Evolutionary conservation across 164 flowering plant genomes (phyloP), one percentile per base, ranked within the genome.

Genomic region (Umbellularia californica): DNA sequence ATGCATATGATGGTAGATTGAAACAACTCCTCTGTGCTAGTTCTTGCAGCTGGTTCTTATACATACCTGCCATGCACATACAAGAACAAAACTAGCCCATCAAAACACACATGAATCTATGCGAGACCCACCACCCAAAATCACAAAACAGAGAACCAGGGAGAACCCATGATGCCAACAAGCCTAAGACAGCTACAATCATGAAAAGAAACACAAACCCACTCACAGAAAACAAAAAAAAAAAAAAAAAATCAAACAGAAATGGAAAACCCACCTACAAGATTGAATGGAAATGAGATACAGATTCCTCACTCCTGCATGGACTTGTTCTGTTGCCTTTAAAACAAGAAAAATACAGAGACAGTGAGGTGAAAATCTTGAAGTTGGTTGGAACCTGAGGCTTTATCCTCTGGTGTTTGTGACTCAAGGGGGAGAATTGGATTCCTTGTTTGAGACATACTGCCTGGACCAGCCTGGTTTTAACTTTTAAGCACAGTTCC

Each of bases 21-120:
- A 92, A 92, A 72, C 94, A 92, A 82, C 97, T 92, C 78, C 97
- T 85, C 79, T 92, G 97, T 55, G 97, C 94, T 73, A 92, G 88
- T 78, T 92, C 97, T 76, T 92, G 97, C 75, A 92, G 79, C 89
- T 92, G 97, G 79, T 92, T 92, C 90, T 92, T 92, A 78, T 79
- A 90, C 97, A 92, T 92, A n/a, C 78, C 84, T 82, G 68, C 24
- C 30, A 79, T 17, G 50, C 33, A 77, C 70, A 73, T 24, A 14
- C 35, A 72, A 28, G 23, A 28, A 58, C 17, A 11, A 50, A 27
- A 20, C 55, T 24, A 58, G 71, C 27, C 47, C 7, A 65, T 20
- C 35, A 22, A 58, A 52, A 23, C 2, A 70, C n/a, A 35, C 58
- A 13, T 24, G 27, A 64, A 69, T 47, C 24, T 41, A 63, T 10